Conservation (phyloP, 768 basidiomycete genomes). For the Leccinum rimulosum region DNA sequence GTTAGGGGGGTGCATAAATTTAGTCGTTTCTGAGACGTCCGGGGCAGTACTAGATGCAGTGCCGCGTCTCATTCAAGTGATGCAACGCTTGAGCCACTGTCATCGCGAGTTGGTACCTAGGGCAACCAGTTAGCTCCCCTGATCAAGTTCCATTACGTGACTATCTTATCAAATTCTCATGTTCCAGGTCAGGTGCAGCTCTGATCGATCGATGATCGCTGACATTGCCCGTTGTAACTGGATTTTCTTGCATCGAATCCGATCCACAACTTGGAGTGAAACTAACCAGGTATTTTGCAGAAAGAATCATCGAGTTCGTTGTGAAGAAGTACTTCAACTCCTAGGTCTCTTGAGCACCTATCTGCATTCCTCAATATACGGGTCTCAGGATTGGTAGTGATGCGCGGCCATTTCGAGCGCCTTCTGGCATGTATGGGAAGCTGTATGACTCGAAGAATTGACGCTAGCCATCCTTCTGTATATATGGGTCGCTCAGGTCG, state of each 20-base stretch:
- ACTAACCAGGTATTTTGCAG: neutral
- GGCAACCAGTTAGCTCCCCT: neutral
- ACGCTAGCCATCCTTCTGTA: neutral
- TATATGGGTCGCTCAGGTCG: no score
- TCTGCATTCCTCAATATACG: neutral
- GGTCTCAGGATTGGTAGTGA: neutral
- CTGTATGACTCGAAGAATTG: neutral
- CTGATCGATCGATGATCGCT: neutral
- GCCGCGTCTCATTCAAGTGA: neutral
- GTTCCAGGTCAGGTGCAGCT: neutral
- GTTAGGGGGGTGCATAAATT: neutral
- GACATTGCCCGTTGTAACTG: neutral
- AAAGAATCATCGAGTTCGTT: neutral
- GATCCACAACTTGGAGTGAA: neutral
- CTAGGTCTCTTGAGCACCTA: no score
- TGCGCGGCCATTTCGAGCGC: neutral
- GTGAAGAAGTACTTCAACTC: neutral
- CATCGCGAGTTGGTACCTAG: neutral
- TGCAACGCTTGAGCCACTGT: neutral
- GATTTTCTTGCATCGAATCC: neutral
- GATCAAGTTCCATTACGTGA: neutral
- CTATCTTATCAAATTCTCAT: neutral
- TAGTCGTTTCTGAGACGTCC: neutral
- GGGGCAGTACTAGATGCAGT: neutral
- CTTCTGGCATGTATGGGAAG: neutral